Percentiles rank a stretch among this genome's conserved stretches.
These are phyloP conservation scores for Curvularia sp. DNA, from an alignment of 2,329 filamentous ascomycete species.

Conservation along the genomic window DNA sequence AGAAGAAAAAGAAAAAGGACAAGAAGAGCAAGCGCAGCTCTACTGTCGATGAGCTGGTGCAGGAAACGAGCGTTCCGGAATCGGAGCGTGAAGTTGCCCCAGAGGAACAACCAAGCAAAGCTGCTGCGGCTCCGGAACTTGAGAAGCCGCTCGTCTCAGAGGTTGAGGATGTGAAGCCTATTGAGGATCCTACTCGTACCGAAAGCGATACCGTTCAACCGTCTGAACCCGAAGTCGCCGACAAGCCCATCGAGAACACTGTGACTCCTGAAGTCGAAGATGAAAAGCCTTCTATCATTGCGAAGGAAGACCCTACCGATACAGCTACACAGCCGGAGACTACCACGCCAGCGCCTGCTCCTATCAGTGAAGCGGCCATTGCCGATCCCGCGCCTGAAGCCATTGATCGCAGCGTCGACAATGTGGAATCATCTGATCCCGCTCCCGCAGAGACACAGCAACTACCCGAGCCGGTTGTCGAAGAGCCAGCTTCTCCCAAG, in stretches of 20 bases:
- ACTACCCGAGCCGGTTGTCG: background rate
- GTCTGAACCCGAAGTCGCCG: background rate
- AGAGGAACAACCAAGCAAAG: slow-evolving; percentile 2
- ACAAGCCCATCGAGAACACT: background rate
- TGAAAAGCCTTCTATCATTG: background rate
- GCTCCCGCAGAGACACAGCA: background rate
- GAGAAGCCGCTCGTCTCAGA: background rate
- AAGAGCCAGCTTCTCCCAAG: slow-evolving; percentile 16
- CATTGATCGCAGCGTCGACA: background rate
- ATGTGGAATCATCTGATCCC: background rate
- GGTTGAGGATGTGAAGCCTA: background rate
- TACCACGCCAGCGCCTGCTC: background rate
- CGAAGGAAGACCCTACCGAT: background rate
- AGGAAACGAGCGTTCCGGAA: slow-evolving; percentile 11
- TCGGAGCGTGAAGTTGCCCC: background rate
- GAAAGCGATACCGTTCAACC: background rate
- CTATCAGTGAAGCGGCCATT: background rate
- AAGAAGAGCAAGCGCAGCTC: slow-evolving; percentile 34
- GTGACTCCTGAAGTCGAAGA: background rate
- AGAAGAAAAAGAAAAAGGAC: slow-evolving; percentile 38
- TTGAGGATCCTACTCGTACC: background rate
- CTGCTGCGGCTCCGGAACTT: background rate
- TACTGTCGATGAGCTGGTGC: slow-evolving; percentile 20
- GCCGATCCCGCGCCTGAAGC: background rate
- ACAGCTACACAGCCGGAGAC: background rate